Evolutionary conservation across 2,329 filamentous ascomycete genomes (phyloP).

Genomic region (Volutella citrinella): DNA sequence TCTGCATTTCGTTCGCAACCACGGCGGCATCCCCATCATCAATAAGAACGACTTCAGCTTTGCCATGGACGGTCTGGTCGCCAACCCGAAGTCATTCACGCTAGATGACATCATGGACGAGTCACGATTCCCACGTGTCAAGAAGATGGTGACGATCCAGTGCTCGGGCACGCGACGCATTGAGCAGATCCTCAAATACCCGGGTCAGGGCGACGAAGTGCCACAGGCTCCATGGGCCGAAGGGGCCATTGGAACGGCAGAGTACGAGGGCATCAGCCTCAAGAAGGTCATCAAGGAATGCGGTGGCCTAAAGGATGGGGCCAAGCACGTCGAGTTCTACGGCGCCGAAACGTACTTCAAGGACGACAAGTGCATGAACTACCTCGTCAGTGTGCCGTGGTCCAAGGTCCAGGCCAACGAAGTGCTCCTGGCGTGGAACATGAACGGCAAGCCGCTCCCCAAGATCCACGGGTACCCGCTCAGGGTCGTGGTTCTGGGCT

Average conservation of each 20-base stretch:
- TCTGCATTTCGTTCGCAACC: slow-evolving; percentile 65
- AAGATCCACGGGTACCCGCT: slow-evolving; percentile 65
- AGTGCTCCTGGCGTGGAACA: slow-evolving; percentile 67
- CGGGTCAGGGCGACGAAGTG: slow-evolving; percentile 64
- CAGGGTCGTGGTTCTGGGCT: slow-evolving; percentile 60
- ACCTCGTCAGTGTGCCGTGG: slow-evolving; percentile 64
- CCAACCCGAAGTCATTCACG: slow-evolving; percentile 53
- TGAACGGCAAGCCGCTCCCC: slow-evolving; percentile 65
- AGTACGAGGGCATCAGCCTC: slow-evolving; percentile 60
- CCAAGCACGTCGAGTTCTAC: slow-evolving; percentile 64
- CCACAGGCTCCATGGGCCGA: slow-evolving; percentile 58
- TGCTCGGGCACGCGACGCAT: slow-evolving; percentile 67
- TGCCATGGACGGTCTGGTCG: slow-evolving; percentile 58
- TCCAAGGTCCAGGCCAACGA: slow-evolving; percentile 65
- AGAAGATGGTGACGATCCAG: slow-evolving; percentile 61
- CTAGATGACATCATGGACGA: slow-evolving; percentile 61
- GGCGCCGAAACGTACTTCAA: slow-evolving; percentile 75
- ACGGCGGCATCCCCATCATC: slow-evolving; percentile 68
- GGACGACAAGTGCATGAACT: slow-evolving; percentile 62
- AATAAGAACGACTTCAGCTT: slow-evolving; percentile 53
- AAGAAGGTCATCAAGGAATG: slow-evolving; percentile 71
- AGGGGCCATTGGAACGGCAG: slow-evolving; percentile 65
- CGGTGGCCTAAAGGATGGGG: slow-evolving; percentile 54
- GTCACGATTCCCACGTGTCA: slow-evolving; percentile 54
- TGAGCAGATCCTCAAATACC: slow-evolving; percentile 64